Evolutionary conservation across 176 grass and related monocot genomes (phyloP).

Genomic region (Microstegium vimineum): DNA sequence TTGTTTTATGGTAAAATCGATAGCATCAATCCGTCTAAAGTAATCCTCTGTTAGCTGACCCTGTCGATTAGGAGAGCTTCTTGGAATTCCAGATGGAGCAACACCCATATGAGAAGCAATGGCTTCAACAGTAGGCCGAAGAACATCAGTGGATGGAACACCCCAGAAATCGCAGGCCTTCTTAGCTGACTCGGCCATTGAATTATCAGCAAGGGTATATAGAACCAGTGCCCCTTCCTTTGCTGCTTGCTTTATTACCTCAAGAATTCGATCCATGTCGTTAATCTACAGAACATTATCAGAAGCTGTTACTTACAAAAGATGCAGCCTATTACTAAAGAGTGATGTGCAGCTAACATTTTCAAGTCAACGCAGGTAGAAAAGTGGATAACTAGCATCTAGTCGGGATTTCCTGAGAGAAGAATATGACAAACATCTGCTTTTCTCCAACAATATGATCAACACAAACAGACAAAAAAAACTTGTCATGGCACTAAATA

Average conservation of each 20-base stretch:
- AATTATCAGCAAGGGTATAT: constrained; percentile 86
- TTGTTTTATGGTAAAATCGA: constrained; percentile 99
- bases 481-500: not conserved
- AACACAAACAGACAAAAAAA: constrained; percentile 5
- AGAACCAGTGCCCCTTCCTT: constrained; percentile 85
- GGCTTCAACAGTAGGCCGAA: constrained; percentile 78
- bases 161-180: constrained; percentile 72
- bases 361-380: not conserved
- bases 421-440: not conserved
- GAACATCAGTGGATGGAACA: constrained; percentile 71
- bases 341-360: not conserved
- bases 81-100: constrained; percentile 87
- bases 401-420: not conserved
- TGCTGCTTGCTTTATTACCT: constrained; percentile 93
- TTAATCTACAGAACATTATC: constrained; percentile 52
- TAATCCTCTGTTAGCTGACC: constrained; percentile 72
- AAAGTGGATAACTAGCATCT: not conserved
- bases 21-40: constrained; percentile 79
- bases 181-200: constrained; percentile 68
- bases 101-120: constrained; percentile 93
- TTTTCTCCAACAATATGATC: constrained; percentile 4
- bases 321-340: constrained; percentile 1
- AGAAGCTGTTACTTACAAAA: constrained; percentile 25
- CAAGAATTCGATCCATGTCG: constrained; percentile 59
- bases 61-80: constrained; percentile 60